These are phyloP conservation scores for Hypholoma fasciculare DNA, from an alignment of 768 basidiomycete genomes.

Conservation along the genomic window DNA sequence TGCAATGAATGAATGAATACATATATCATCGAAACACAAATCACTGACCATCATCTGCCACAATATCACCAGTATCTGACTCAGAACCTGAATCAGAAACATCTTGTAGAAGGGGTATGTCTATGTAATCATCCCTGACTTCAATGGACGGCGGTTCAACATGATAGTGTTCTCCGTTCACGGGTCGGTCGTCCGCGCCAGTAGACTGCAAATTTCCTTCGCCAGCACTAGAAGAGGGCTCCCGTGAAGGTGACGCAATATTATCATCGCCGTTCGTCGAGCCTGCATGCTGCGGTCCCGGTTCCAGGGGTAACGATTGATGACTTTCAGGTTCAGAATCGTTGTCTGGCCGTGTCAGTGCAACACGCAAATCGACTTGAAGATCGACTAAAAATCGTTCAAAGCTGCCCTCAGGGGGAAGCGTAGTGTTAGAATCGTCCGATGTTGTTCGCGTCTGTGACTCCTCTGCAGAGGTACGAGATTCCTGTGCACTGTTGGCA, in stretches of 20 bases:
- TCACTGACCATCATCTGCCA: conserved; percentile 6
- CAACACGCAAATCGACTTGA: conserved; percentile 69
- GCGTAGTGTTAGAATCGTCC: conserved; percentile 8
- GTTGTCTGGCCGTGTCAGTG: conserved; percentile 43
- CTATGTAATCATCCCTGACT: conserved; percentile 1
- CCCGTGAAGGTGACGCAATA: background rate
- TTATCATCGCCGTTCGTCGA: background rate
- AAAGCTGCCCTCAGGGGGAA: conserved; percentile 65
- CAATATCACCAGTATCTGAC: conserved; percentile 29
- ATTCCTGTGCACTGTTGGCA: background rate
- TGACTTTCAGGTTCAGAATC: background rate
- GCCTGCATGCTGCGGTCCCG: background rate
- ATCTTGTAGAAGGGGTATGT: conserved; percentile 31
- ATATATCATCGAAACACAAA: background rate
- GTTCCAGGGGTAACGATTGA: background rate
- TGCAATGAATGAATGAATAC: background rate
- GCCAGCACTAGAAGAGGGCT: background rate
- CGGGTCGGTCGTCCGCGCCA: background rate
- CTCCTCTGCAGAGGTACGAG: conserved; percentile 3
- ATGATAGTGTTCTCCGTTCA: background rate
- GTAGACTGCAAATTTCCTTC: background rate
- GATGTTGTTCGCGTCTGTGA: background rate
- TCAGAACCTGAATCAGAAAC: conserved; percentile 37
- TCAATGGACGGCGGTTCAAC: background rate
- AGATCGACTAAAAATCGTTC: conserved; percentile 81